Conservation (phyloP, 2,329 filamentous ascomycete species). For the Fusarium sp. region DNA sequence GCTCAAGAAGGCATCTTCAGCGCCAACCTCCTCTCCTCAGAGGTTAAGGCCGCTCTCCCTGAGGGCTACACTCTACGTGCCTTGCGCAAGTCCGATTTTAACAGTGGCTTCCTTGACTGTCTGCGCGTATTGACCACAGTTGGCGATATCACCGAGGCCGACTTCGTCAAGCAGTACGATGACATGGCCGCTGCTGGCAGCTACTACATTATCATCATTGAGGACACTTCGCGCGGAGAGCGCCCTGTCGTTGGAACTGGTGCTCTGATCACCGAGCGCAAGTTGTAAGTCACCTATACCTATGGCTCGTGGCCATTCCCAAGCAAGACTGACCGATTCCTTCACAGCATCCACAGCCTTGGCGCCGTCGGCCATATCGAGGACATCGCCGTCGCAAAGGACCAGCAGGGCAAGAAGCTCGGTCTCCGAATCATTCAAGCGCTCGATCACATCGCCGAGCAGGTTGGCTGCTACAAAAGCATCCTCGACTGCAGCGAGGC, state of each 20-base stretch:
- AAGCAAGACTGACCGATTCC: conserved; percentile 31
- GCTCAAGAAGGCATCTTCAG: conserved; percentile 76
- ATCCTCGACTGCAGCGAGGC: conserved; percentile 96
- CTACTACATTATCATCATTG: conserved; percentile 89
- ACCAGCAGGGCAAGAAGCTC: conserved; percentile 97
- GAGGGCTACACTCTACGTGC: conserved; percentile 85
- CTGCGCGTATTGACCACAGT: conserved; percentile 92
- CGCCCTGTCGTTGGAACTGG: conserved; percentile 87
- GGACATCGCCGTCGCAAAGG: conserved; percentile 93
- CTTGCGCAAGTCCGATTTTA: conserved; percentile 80
- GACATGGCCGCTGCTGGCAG: conserved; percentile 80
- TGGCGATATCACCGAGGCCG: conserved; percentile 80
- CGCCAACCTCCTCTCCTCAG: conserved; percentile 78
- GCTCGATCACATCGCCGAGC: conserved; percentile 85
- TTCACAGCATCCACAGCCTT: conserved; percentile 76
- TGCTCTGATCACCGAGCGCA: conserved; percentile 89
- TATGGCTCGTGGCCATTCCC: background rate
- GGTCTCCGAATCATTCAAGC: conserved; percentile 94
- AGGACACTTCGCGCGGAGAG: conserved; percentile 70
- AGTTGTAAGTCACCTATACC: conserved; percentile 73
- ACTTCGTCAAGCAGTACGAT: conserved; percentile 83
- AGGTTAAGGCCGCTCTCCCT: conserved; percentile 78
- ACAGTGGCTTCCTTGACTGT: conserved; percentile 87
- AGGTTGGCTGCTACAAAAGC: conserved; percentile 95
- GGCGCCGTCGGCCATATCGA: conserved; percentile 94